Base-by-base conservation (phyloP, 192 early-diverging fungal genomes). In the Rhizophagus sp. region DNA sequence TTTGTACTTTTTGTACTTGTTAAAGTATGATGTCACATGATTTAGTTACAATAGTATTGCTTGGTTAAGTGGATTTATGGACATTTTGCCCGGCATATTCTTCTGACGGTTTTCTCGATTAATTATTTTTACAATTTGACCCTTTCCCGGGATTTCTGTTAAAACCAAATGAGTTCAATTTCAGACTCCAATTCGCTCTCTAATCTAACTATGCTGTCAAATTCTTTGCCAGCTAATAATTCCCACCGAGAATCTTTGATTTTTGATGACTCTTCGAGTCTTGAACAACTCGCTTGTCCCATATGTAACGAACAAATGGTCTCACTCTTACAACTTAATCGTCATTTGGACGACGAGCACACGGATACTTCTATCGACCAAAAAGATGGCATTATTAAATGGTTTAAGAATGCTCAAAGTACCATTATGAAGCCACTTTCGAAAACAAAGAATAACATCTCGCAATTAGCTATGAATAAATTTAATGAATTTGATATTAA, bases 361-460 rank as follows among this genome's bases (percentile, higher is more conserved):
- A 85, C 73, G 12, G 89, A 90, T 61, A 85, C 88, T 73, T 80
- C 85, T 24, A 80, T 81, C 15, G 89, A 89, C 47, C 84, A 87
- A 11, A 89, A 87, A 62, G 84, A 85, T 10, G 82, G 83, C 0
- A 80, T 90, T 6, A 72, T 85, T 61, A 80, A 85, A 0, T 89
- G 87, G 82, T 87, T 90, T 25, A 81, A 82, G 22, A 87, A 87
- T 72, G 87, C 89, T 11, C 89, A 90, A 84, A 87, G 82, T 64
- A 87, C 85, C 44, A 81, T 90, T 25, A 80, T 81, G 34, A 87
- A 74, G 66, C 85, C 49, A 77, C 85, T 74, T 80, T 84, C 75
- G 82, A 85, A 69, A 73, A 69, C 62, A 66, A 86, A 82, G 83
- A 79, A 82, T 25, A 86, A 82, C 81, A 83, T 79, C 57, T 85